phyloP scores from a whole-genome alignment of 2,329 filamentous ascomycete species.

The Incumbomyces lentus region DNA sequence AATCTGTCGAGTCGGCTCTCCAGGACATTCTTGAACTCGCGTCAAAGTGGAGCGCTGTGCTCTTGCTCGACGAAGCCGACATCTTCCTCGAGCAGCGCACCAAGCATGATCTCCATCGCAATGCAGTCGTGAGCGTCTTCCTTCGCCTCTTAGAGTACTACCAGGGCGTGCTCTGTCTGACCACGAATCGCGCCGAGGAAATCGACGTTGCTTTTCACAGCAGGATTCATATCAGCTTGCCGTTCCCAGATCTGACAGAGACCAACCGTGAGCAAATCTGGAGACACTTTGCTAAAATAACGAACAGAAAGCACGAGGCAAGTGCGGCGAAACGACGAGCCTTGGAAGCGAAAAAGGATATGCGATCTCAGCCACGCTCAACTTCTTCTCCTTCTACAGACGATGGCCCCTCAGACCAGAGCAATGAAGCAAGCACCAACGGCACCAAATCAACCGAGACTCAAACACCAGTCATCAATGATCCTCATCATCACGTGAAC shows the following conservation, averaged over 20 bases:
- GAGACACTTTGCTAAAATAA: slow-evolving; percentile 6
- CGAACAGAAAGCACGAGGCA: slow-evolving; percentile 4
- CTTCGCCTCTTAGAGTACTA: slow-evolving; percentile 10
- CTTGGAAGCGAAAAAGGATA: not conserved
- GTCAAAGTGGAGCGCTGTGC: slow-evolving; percentile 14
- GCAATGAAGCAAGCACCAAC: not conserved
- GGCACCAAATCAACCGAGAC: slow-evolving; percentile 2
- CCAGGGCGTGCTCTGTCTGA: slow-evolving; percentile 38
- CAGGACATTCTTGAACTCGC: slow-evolving; percentile 31
- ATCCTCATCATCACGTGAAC: not conserved
- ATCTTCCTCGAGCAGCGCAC: slow-evolving; percentile 14
- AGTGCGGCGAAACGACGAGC: slow-evolving; percentile 6
- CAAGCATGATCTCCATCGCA: slow-evolving; percentile 6
- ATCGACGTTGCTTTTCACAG: slow-evolving; percentile 39
- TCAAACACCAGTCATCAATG: not conserved
- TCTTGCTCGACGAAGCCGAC: slow-evolving; percentile 17
- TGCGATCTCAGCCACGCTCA: not conserved
- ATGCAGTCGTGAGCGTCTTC: slow-evolving; percentile 7
- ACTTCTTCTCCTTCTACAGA: not conserved
- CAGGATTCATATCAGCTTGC: slow-evolving; percentile 10
- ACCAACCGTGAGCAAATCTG: slow-evolving; percentile 7
- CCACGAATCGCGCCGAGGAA: slow-evolving; percentile 41
- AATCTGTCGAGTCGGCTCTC: slow-evolving; percentile 33
- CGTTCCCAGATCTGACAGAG: slow-evolving; percentile 25
- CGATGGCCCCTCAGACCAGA: not conserved